Percentiles rank a stretch among this genome's conserved stretches.
These are phyloP conservation scores for Pythium phragmiticola DNA, from an alignment of 352 stramenopile species.

Conservation along the genomic window DNA sequence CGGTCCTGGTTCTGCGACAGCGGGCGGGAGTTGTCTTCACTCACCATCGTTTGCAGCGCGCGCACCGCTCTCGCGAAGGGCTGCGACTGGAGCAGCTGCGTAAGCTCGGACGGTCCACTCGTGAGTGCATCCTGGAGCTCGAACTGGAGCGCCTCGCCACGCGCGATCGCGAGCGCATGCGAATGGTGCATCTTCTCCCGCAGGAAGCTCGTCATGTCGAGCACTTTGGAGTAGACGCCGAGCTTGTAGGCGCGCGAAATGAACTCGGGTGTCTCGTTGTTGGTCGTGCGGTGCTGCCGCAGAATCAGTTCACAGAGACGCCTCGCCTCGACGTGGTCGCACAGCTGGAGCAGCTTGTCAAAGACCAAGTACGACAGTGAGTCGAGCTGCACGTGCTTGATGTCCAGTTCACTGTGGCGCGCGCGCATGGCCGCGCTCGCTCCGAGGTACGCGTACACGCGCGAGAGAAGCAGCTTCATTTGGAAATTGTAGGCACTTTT, in stretches of 20 bases:
- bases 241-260: conserved; percentile 75
- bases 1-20: conserved; percentile 82
- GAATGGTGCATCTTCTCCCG: conserved; percentile 74
- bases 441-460: conserved; percentile 76
- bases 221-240: conserved; percentile 83
- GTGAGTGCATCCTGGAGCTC: conserved; percentile 51
- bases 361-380: conserved; percentile 83
- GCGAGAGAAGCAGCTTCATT: conserved; percentile 86
- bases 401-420: conserved; percentile 71
- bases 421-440: conserved; percentile 59
- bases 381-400: conserved; percentile 87
- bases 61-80: conserved; percentile 40
- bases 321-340: conserved; percentile 52
- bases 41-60: conserved; percentile 45
- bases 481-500: conserved; percentile 89
- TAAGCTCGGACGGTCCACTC: conserved; percentile 40
- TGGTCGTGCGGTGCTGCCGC: conserved; percentile 51
- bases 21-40: conserved; percentile 1
- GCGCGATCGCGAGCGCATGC: conserved; percentile 68
- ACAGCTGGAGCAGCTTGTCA: conserved; percentile 73
- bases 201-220: conserved; percentile 81
- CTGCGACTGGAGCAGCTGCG: conserved; percentile 43
- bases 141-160: conserved; percentile 57
- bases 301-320: conserved; percentile 49
- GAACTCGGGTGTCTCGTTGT: conserved; percentile 75